Evolutionary conservation across 306 rosid genomes (phyloP).

Genomic region (Acacia acuminata): DNA sequence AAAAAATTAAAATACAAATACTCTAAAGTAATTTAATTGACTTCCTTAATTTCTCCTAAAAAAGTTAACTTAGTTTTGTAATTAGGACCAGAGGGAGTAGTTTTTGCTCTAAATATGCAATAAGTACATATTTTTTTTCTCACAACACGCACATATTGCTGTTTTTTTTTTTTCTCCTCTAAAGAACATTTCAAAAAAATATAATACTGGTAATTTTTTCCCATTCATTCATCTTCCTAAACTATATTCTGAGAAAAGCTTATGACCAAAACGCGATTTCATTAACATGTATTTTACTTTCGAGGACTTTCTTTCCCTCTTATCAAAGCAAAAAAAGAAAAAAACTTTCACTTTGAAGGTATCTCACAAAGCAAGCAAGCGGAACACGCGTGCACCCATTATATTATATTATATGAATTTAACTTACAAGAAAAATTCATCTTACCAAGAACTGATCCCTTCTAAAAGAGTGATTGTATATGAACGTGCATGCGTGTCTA

Average conservation of each 20-base stretch:
- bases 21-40: no score
- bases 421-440: neutral
- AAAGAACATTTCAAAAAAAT: neutral
- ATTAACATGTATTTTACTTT: neutral
- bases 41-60: no score
- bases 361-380: neutral
- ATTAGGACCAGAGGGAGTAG: no score
- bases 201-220: neutral
- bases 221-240: neutral
- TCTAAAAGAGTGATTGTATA: neutral
- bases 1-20: no score
- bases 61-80: no score
- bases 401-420: neutral
- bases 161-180: neutral
- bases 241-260: neutral
- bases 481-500: no score
- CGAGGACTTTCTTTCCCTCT: no score
- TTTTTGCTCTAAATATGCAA: neutral
- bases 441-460: neutral
- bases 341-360: neutral
- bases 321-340: no score
- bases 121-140: neutral
- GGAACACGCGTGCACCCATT: neutral
- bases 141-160: neutral
- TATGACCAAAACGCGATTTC: neutral